Conservation (phyloP, 345 rosid species). For the Citrus trifoliata region DNA sequence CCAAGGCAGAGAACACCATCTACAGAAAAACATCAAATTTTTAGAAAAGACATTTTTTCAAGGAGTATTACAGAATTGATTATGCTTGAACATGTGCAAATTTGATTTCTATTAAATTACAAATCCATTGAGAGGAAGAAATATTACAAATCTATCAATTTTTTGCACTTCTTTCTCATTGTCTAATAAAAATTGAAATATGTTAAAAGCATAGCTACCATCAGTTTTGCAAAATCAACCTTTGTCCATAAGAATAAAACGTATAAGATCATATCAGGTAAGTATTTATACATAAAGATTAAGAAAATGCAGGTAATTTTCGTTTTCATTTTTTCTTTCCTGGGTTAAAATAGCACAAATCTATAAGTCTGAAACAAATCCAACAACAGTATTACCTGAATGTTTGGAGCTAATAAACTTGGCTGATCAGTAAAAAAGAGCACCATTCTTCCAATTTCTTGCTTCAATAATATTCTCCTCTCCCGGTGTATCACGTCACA, state of each 20-base stretch:
- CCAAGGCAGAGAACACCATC: slow-evolving; percentile 99
- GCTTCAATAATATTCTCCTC: slow-evolving; percentile 90
- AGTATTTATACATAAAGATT: background rate
- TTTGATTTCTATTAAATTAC: background rate
- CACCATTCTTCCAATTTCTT: slow-evolving; percentile 98
- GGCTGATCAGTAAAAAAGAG: slow-evolving; percentile 98
- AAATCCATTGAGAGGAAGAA: background rate
- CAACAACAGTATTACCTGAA: slow-evolving; percentile 54
- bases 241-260: background rate
- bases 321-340: background rate
- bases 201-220: background rate
- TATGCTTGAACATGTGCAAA: background rate
- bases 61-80: background rate
- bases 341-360: background rate
- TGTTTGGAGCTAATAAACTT: slow-evolving; percentile 96
- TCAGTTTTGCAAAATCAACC: background rate
- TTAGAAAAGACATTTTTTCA: background rate
- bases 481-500: slow-evolving; percentile 86
- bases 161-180: background rate
- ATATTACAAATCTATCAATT: background rate
- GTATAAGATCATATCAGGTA: background rate
- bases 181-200: background rate
- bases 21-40: slow-evolving; percentile 29
- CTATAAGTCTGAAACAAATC: background rate
- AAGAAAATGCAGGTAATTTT: background rate